These are phyloP conservation scores for Aspergillus unguis DNA, from an alignment of 2,329 filamentous ascomycete species.

Conservation along the genomic window DNA sequence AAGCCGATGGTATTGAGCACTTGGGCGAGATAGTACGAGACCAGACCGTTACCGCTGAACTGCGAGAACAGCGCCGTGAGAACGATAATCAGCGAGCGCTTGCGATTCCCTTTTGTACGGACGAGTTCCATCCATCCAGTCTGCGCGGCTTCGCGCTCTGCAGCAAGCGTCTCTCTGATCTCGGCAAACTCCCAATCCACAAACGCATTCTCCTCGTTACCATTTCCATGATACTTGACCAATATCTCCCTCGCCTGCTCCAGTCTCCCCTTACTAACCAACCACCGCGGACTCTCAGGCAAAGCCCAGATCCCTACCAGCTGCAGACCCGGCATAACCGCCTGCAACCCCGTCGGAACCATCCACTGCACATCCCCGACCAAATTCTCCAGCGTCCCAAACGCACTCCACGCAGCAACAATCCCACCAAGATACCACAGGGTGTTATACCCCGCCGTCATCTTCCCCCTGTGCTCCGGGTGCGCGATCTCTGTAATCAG, in stretches of 20 bases:
- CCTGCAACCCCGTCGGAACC: constrained; percentile 12
- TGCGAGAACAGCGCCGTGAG: constrained; percentile 55
- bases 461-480: background rate
- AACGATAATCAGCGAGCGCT: constrained; percentile 51
- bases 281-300: background rate
- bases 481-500: constrained; percentile 1
- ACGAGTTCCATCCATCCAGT: constrained; percentile 42
- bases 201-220: constrained; percentile 13
- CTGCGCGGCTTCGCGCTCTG: constrained; percentile 46
- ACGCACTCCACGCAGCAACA: constrained; percentile 17
- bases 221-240: constrained; percentile 17
- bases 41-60: constrained; percentile 51
- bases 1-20: constrained; percentile 39
- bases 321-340: background rate
- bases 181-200: constrained; percentile 20
- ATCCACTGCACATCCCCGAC: constrained; percentile 14
- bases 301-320: background rate
- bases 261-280: background rate
- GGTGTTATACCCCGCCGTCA: background rate
- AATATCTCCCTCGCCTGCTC: background rate
- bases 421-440: constrained; percentile 26
- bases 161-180: constrained; percentile 29
- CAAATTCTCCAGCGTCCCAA: constrained; percentile 19
- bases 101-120: constrained; percentile 50
- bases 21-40: constrained; percentile 38